These are phyloP conservation scores for Nidularia pulvinata DNA, from an alignment of 768 basidiomycete species.

Conservation along the genomic window DNA sequence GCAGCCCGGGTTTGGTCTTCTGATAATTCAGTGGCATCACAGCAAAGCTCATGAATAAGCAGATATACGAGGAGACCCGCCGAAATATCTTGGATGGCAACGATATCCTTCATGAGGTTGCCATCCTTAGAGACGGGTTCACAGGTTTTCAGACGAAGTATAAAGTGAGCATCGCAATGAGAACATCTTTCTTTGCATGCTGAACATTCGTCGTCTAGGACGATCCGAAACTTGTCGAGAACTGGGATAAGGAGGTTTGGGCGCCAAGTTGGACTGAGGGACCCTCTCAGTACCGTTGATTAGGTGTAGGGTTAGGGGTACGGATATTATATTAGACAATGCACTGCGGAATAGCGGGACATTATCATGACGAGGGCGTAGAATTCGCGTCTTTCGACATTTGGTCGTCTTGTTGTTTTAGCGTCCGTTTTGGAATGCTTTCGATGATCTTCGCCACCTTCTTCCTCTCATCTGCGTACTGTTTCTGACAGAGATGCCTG, in stretches of 20 bases:
- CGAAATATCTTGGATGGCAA: constrained; percentile 40
- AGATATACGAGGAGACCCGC: constrained; percentile 75
- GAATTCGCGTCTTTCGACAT: not conserved
- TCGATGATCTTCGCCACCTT: constrained; percentile 59
- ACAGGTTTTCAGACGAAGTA: constrained; percentile 66
- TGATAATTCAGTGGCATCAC: not conserved
- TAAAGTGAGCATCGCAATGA: constrained; percentile 39
- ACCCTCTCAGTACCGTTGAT: not conserved
- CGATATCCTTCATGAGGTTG: constrained; percentile 50
- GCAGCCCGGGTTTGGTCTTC: constrained; percentile 61
- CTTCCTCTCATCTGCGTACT: constrained; percentile 50
- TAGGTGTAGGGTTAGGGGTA: constrained; percentile 8
- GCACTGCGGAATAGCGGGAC: too few relatives aligned
- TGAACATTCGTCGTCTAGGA: constrained; percentile 29
- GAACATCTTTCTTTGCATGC: constrained; percentile 3
- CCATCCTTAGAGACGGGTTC: constrained; percentile 75
- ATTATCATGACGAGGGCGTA: not conserved
- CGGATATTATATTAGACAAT: not conserved
- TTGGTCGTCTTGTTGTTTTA: constrained; percentile 34
- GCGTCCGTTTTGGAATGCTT: constrained; percentile 53
- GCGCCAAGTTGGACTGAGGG: constrained; percentile 30
- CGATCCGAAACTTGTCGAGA: constrained; percentile 72
- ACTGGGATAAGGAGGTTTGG: constrained; percentile 74
- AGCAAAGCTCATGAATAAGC: not conserved
- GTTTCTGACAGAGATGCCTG: constrained; percentile 68